phyloP scores from a whole-genome alignment of 352 stramenopile species.

The Pythium aquatile region DNA sequence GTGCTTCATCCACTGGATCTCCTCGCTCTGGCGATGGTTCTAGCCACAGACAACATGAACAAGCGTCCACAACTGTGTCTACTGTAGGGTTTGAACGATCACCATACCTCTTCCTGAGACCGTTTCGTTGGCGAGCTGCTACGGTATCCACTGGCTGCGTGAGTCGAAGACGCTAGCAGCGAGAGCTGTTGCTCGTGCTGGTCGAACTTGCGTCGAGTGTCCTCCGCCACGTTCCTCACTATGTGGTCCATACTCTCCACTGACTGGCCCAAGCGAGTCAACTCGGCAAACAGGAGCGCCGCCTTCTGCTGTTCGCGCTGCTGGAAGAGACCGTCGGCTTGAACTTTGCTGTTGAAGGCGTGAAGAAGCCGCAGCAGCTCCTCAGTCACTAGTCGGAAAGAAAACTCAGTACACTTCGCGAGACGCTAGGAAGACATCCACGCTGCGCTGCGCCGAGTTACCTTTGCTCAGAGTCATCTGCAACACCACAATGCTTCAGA shows the following conservation, averaged over 20 bases:
- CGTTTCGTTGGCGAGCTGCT: constrained; percentile 13
- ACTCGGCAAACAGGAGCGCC: constrained; percentile 66
- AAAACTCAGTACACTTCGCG: background rate
- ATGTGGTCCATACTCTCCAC: constrained; percentile 42
- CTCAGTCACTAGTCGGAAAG: constrained; percentile 33
- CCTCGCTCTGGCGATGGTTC: constrained; percentile 37
- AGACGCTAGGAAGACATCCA: no score
- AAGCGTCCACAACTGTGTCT: background rate
- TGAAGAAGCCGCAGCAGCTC: constrained; percentile 53
- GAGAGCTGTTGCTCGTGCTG: constrained; percentile 38
- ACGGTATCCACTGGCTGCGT: constrained; percentile 12
- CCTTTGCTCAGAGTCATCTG: constrained; percentile 26
- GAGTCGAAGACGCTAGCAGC: background rate
- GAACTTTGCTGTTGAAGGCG: constrained; percentile 56
- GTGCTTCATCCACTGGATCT: constrained; percentile 41
- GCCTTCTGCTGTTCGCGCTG: constrained; percentile 72
- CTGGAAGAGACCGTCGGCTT: constrained; percentile 47
- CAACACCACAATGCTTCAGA: background rate
- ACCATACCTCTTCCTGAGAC: constrained; percentile 11
- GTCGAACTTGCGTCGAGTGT: constrained; percentile 41
- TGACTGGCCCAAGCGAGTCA: constrained; percentile 46
- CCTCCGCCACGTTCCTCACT: constrained; percentile 30
- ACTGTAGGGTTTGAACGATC: no score
- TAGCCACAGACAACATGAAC: background rate
- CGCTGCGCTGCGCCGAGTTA: background rate